Conservation (phyloP, 495 filamentous ascomycete species). For the Physcia stellaris region DNA sequence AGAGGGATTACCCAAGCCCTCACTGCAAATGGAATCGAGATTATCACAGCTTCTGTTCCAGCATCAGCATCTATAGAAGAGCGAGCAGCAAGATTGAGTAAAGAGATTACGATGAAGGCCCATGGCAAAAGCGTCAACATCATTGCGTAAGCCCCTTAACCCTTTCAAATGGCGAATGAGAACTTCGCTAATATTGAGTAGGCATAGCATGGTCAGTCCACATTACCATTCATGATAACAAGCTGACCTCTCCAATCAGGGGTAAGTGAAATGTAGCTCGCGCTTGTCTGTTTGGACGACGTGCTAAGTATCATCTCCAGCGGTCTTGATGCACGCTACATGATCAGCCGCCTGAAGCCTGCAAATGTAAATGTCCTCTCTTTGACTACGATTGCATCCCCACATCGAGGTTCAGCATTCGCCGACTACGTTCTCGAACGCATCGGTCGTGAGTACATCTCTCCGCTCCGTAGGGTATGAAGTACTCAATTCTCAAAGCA, state of each 20-base stretch:
- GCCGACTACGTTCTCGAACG: slow-evolving; percentile 70
- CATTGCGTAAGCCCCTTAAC: slow-evolving; percentile 43
- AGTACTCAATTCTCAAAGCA: slow-evolving; percentile 16
- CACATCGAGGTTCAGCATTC: slow-evolving; percentile 75
- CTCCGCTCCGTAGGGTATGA: background rate
- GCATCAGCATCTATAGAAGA: slow-evolving; percentile 66
- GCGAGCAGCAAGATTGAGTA: slow-evolving; percentile 38
- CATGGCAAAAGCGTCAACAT: slow-evolving; percentile 72
- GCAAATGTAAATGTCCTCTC: slow-evolving; percentile 59
- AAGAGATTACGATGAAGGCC: slow-evolving; percentile 40
- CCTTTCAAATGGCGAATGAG: background rate
- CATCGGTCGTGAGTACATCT: slow-evolving; percentile 38
- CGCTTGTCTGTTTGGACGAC: too few species aligned
- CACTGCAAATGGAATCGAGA: slow-evolving; percentile 53
- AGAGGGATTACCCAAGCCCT: slow-evolving; percentile 75
- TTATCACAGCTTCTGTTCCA: slow-evolving; percentile 71
- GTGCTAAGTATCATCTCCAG: too few species aligned
- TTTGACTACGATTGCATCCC: slow-evolving; percentile 77
- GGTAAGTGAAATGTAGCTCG: too few species aligned
- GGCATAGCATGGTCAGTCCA: slow-evolving; percentile 59
- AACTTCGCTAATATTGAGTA: slow-evolving; percentile 20
- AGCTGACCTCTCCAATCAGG: too few species aligned
- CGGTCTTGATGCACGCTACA: slow-evolving; percentile 82
- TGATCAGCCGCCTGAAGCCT: slow-evolving; percentile 70
- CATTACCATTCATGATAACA: too few species aligned